phyloP scores from a whole-genome alignment of 2,329 filamentous ascomycete genomes.

The Neonectria neomacrospora region DNA sequence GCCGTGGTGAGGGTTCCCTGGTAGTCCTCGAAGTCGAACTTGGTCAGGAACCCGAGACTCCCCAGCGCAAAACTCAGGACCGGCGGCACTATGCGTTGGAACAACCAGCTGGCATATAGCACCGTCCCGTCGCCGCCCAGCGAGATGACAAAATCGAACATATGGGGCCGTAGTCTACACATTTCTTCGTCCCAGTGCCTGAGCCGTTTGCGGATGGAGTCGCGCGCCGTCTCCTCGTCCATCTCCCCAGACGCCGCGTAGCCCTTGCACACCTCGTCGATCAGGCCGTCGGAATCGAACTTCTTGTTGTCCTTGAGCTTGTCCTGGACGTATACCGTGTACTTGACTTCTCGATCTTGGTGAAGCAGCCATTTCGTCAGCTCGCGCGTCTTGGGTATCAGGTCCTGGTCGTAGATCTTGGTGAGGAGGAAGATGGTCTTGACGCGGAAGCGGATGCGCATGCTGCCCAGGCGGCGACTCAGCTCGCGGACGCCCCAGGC shows the following conservation, averaged over 20 bases:
- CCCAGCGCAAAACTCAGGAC: slow-evolving; percentile 92
- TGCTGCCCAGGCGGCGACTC: slow-evolving; percentile 84
- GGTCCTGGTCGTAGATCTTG: slow-evolving; percentile 86
- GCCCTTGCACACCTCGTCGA: slow-evolving; percentile 66
- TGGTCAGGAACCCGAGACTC: slow-evolving; percentile 93
- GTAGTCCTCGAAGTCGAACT: slow-evolving; percentile 89
- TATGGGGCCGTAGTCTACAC: slow-evolving; percentile 81
- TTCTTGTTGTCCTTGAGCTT: slow-evolving; percentile 75
- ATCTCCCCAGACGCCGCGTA: slow-evolving; percentile 53
- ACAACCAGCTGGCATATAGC: slow-evolving; percentile 94
- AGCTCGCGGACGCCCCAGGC: slow-evolving; percentile 94
- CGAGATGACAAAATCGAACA: slow-evolving; percentile 93
- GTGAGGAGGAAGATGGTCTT: slow-evolving; percentile 87
- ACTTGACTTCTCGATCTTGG: slow-evolving; percentile 72
- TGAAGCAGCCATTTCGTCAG: slow-evolving; percentile 84
- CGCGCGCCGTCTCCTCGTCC: slow-evolving; percentile 48
- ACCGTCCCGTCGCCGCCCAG: slow-evolving; percentile 97
- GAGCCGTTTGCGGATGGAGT: slow-evolving; percentile 64
- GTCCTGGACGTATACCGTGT: slow-evolving; percentile 86
- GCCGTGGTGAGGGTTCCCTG: slow-evolving; percentile 74
- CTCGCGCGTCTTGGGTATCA: slow-evolving; percentile 82
- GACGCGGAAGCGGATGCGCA: slow-evolving; percentile 84
- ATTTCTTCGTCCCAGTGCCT: slow-evolving; percentile 87
- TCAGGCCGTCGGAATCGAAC: slow-evolving; percentile 78
- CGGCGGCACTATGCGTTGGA: slow-evolving; percentile 93